These are phyloP conservation scores for Pseudognaphalium luteoalbum DNA, from an alignment of 129 eudicot genomes.

Conservation along the genomic window DNA sequence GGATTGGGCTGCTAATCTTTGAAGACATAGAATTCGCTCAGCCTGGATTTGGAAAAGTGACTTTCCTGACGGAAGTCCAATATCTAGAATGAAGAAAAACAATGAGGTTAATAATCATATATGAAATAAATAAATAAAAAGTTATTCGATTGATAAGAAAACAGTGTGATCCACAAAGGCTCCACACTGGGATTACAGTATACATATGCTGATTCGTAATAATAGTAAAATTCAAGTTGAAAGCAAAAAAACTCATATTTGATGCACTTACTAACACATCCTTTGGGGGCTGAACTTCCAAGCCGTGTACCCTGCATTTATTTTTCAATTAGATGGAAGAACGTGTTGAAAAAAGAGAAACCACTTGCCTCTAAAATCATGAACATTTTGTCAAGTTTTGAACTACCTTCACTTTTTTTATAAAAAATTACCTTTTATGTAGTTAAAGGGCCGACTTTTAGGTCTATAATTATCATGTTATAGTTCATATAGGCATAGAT, in stretches of 20 bases:
- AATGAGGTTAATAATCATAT: constrained; percentile 6
- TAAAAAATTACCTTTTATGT: constrained; percentile 15
- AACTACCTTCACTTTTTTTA: constrained; percentile 1
- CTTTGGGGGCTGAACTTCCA: constrained; percentile 98
- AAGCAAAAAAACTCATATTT: background rate
- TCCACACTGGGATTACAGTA: background rate
- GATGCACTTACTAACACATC: constrained; percentile 88
- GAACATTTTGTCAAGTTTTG: constrained; percentile 12
- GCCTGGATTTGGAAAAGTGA: constrained; percentile 99
- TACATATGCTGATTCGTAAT: background rate
- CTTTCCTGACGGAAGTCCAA: constrained; percentile 98
- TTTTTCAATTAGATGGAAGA: constrained; percentile 22
- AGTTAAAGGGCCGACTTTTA: constrained; percentile 8
- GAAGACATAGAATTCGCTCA: constrained; percentile 82
- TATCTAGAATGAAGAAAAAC: constrained; percentile 54
- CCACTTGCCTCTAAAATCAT: constrained; percentile 10
- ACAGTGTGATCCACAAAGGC: background rate
- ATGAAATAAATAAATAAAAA: background rate
- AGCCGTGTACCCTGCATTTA: constrained; percentile 94
- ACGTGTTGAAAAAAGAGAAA: constrained; percentile 5
- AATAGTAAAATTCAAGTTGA: background rate
- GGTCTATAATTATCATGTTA: constrained; percentile 8
- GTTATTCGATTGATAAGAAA: background rate
- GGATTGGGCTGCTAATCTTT: constrained; percentile 79
- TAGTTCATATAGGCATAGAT: constrained; percentile 2